Base-by-base conservation (phyloP, 2,329 filamentous ascomycete genomes). In the Penicillium sp. region DNA sequence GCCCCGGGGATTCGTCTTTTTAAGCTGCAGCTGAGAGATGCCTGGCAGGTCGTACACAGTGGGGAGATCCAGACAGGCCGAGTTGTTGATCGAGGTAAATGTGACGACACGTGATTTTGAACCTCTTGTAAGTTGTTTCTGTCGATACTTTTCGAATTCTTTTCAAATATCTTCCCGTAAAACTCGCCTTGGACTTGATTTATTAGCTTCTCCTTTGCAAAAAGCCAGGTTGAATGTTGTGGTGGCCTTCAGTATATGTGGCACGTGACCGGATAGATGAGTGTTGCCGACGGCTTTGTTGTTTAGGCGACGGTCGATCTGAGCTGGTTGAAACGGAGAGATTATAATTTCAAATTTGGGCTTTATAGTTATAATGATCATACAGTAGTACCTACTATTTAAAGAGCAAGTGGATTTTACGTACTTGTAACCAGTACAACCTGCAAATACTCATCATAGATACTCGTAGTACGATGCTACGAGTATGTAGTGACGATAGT, bases 241-340 rank as follows among this genome's bases (percentile, higher is more conserved):
- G 18, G 18, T 20, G 4, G 7, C n/a, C 6, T 18, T 32, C 29
- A 32, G 24, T 8, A 26, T 3, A 3, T 9, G 3, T 9, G 24
- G 24, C 49, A 46, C 49, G 46, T 51, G 49, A 49, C 46, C 46
- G 46, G 49, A 22, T 6, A 40, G 31, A 40, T 51, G 20, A 41
- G 20, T 49, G n/a, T 45, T 24, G 46, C 49, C 49, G 49, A 42
- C 40, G 45, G 46, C 34, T 36, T 32, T 18, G 16, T 31, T 44
- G 11, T 23, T 18, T n/a, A n/a, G n/a, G 18, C 29, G n/a, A 31
- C n/a, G 8, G 9, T 18, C 9, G 31, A 18, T 34, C 14, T 2
- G 9, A 18, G 8, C 18, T 20, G 18, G 18, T 20, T 20, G 18
- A 20, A 20, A 20, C 18, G 18, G 18, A 20, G 18, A n/a, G n/a